phyloP scores from a whole-genome alignment of 805 yeast genomes.

The Clavispora santaluciae region DNA sequence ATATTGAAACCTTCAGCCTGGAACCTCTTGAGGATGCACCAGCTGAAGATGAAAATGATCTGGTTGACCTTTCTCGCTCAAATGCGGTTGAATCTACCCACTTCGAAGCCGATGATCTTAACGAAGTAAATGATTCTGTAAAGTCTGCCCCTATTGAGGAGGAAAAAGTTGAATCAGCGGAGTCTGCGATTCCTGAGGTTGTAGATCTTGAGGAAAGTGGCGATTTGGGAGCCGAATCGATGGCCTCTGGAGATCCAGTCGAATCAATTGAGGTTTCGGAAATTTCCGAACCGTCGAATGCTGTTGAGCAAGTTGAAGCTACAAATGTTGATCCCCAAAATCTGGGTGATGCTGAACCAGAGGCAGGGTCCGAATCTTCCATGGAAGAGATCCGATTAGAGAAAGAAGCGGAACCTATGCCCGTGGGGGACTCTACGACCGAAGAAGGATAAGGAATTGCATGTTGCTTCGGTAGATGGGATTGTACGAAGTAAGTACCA shows the following conservation, averaged over 20 bases:
- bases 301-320: neutral
- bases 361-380: no score
- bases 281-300: neutral
- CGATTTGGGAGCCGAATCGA: neutral
- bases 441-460: neutral
- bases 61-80: slow-evolving; percentile 8
- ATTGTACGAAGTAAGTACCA: slow-evolving; percentile 3
- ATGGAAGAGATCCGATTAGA: slow-evolving; percentile 4
- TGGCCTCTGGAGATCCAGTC: slow-evolving; percentile 2
- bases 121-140: slow-evolving; percentile 2
- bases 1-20: slow-evolving; percentile 9
- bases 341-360: no score
- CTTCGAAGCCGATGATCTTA: slow-evolving; percentile 4
- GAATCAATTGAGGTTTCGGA: neutral
- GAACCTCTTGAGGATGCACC: slow-evolving; percentile 3
- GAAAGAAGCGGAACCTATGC: slow-evolving; percentile 10
- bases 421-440: slow-evolving; percentile 11
- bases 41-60: slow-evolving; percentile 4
- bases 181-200: neutral
- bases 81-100: neutral
- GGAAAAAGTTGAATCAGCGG: neutral
- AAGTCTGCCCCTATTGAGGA: neutral
- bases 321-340: neutral
- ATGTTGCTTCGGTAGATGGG: neutral
- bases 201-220: neutral